Evolutionary conservation across 2,329 filamentous ascomycete species (phyloP).

Genomic region (Phyllosticta paracitricarpa): DNA sequence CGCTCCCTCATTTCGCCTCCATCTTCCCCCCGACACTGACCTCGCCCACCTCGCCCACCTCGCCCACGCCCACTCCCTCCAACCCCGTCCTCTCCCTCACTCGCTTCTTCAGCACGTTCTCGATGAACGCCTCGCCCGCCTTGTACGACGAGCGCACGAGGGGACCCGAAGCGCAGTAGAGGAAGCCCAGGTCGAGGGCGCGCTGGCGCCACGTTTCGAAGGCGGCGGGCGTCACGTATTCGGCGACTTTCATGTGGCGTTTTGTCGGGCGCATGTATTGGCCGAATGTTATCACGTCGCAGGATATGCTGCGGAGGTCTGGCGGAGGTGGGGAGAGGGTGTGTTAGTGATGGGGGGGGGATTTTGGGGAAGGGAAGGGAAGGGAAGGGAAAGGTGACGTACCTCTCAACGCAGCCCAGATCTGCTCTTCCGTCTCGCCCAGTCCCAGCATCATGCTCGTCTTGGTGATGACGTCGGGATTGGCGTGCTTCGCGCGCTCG

Average conservation of each 20-base stretch:
- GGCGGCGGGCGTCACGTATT: conserved; percentile 82
- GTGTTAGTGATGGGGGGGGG: neutral
- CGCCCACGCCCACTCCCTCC: no score
- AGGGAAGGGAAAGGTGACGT: conserved; percentile 17
- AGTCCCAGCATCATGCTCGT: conserved; percentile 95
- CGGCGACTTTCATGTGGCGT: conserved; percentile 91
- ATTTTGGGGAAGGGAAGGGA: neutral
- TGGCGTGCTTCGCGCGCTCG: conserved; percentile 67
- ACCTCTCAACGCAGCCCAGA: conserved; percentile 68
- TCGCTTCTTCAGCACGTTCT: conserved; percentile 90
- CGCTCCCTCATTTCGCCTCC: neutral
- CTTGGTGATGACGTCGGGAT: conserved; percentile 83
- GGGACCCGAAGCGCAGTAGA: conserved; percentile 91
- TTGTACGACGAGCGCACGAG: conserved; percentile 94
- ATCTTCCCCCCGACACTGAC: neutral
- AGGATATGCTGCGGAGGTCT: conserved; percentile 69
- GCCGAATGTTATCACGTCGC: conserved; percentile 97
- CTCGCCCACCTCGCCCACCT: neutral
- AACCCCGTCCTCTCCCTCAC: conserved; percentile 25
- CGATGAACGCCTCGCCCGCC: conserved; percentile 95
- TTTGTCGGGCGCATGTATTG: conserved; percentile 99
- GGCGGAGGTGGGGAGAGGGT: neutral
- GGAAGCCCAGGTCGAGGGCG: conserved; percentile 87
- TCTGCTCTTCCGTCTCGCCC: conserved; percentile 80
- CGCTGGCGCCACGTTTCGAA: conserved; percentile 89